Evolutionary conservation across 177 flowering plant genomes (phyloP).

Genomic region (Vitis hybrid): DNA sequence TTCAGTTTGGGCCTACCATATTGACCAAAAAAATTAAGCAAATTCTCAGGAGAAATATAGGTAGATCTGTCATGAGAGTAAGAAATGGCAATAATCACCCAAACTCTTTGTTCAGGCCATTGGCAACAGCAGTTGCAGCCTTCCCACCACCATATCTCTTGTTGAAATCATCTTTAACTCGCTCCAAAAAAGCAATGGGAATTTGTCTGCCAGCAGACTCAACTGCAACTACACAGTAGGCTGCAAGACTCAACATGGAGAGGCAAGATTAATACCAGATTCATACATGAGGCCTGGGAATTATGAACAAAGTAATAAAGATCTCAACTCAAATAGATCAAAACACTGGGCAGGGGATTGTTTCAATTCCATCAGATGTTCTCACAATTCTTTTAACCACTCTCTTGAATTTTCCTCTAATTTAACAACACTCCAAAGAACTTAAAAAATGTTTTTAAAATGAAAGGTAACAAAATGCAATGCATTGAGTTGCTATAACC

Average conservation of each 20-base stretch:
- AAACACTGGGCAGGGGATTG: no score
- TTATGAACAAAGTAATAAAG: no score
- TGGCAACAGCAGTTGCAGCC: conserved; percentile 46
- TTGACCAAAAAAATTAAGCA: background rate
- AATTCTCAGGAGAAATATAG: background rate
- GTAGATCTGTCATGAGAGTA: background rate
- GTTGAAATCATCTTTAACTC: conserved; percentile 66
- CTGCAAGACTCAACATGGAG: conserved; percentile 35
- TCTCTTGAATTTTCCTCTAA: no score
- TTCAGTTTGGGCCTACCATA: conserved; percentile 50
- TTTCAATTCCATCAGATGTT: no score
- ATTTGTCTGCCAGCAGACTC: conserved; percentile 63
- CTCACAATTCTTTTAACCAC: no score
- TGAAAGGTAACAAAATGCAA: no score
- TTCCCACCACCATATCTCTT: conserved; percentile 68
- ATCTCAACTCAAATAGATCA: no score
- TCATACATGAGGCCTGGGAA: no score
- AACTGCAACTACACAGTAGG: conserved; percentile 67
- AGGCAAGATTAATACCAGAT: no score
- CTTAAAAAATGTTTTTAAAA: no score
- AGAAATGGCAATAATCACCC: conserved; percentile 33
- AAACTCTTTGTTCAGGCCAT: conserved; percentile 61
- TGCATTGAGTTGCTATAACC: no score
- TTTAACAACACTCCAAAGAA: no score
- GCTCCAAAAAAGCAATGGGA: conserved; percentile 67